These are phyloP conservation scores for Cucumis sativus DNA, from an alignment of 306 rosid species.

Conservation along the genomic window Cucumber_9930_V3 NC_026657.2:30357501-30358000, in stretches of 20 bases:
- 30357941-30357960: slow-evolving; percentile 13
- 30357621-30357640: no score
- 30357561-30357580: no score
- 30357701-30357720: background rate
- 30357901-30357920: slow-evolving; percentile 23
- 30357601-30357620: background rate
- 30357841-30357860: slow-evolving; percentile 23
- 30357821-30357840: slow-evolving; percentile 25
- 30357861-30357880: slow-evolving; percentile 28
- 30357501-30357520: no score
- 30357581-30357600: background rate
- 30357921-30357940: slow-evolving; percentile 22
- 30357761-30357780: background rate
- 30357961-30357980: slow-evolving; percentile 27
- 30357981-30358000: slow-evolving; percentile 20
- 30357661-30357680: background rate
- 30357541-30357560: no score
- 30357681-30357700: background rate
- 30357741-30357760: slow-evolving; percentile 8
- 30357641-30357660: background rate
- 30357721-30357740: background rate
- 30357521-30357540: no score
- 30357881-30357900: slow-evolving; percentile 25
- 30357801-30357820: slow-evolving; percentile 21
- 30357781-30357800: slow-evolving; percentile 17